Base-by-base conservation (phyloP, 2,329 filamentous ascomycete species). In the Exophiala bonariae region DNA sequence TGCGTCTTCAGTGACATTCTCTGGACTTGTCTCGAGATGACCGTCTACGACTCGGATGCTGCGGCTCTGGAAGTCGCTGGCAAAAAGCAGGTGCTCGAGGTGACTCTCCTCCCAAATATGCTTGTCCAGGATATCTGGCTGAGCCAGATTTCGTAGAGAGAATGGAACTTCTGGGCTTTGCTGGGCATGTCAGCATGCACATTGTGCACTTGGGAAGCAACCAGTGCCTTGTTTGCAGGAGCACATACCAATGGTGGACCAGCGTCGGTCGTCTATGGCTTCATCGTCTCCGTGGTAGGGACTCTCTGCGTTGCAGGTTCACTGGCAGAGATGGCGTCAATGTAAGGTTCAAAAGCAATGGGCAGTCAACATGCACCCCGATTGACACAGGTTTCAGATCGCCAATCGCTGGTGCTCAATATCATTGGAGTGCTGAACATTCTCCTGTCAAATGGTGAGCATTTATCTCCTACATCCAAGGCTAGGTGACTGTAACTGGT, bases 201-300 rank as follows among this genome's bases (percentile, higher is more conserved):
- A 14, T 61, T 9, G 63, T 67, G 56, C 47, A 57, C 55, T 8
- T 59, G 55, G 56, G 56, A 59, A 52, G 47, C 56, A 11, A 47
- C 54, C 7, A 50, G 52, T 38, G 50, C 48, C 19, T 47, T 56
- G 18, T 50, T 54, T 19, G 50, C 56, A 32, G 56, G 50, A 32
- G 56, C 52, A 31, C 47, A 54, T n/a, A 26, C 44, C 31, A 75
- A 74, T 58, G 72, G 72, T 10, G 72, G 72, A 3, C 71, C 75
- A 10, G 68, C 73, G 1, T 75, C 76, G 3, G 61, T 76, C 5
- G 59, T 79, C 7, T 79, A 76, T 54, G 74, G 75, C 38, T 80
- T 73, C 61, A 67, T 79, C 23, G 70, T 79, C 37, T 71, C 75
- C 14, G 78, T 74, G 73, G 56, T 64, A 14, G 72, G 70, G 1